A percentile compares a stretch with the other conserved stretches of the same genome.
phyloP scores from a whole-genome alignment of 202 grass and related monocot genomes.

The Zizania palustris region DNA sequence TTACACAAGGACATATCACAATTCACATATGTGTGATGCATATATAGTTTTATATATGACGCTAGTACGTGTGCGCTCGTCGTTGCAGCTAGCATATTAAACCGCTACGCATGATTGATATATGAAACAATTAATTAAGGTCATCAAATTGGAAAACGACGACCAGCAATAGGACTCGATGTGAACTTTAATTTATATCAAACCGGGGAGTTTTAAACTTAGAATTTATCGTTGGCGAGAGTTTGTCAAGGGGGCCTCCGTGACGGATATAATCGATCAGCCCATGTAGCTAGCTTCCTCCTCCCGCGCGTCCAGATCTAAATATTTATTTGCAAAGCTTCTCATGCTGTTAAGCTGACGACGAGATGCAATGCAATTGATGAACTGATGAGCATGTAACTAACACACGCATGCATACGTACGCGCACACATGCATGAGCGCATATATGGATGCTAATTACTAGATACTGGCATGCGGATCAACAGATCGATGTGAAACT shows the following conservation, averaged over 20 bases:
- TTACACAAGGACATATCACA: not conserved
- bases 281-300: not conserved
- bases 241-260: not conserved
- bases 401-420: too few relatives aligned
- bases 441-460: too few relatives aligned
- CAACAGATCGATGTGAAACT: not conserved
- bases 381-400: too few relatives aligned
- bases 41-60: constrained; percentile 17
- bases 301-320: not conserved
- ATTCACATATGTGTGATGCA: not conserved
- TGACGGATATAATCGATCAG: constrained; percentile 24
- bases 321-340: too few relatives aligned
- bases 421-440: too few relatives aligned
- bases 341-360: too few relatives aligned
- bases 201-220: not conserved
- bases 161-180: not conserved
- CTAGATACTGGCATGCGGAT: not conserved
- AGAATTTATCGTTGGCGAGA: constrained; percentile 6
- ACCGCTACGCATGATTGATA: not conserved
- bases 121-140: constrained; percentile 9
- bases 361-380: too few relatives aligned
- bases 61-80: too few relatives aligned
- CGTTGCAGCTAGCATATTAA: too few relatives aligned
- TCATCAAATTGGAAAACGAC: constrained; percentile 31
- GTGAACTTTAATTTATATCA: not conserved